Conservation (phyloP, 2,329 filamentous ascomycete species). For the Clarireedia sp. region DNA sequence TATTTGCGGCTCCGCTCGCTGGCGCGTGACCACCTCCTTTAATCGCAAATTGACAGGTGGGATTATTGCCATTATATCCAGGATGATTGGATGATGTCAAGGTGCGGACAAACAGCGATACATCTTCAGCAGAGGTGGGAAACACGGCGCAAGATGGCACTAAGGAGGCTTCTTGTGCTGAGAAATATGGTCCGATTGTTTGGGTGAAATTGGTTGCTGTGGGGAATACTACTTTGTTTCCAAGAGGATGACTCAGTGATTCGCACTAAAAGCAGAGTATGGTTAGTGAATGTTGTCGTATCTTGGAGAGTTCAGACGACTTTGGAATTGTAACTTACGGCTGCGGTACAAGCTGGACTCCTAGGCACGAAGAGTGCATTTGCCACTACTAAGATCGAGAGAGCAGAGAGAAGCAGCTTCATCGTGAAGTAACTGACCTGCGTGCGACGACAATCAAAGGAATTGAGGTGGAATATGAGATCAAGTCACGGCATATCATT, state of each 20-base stretch:
- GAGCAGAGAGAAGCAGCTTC: too few species aligned
- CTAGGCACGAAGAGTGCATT: too few species aligned
- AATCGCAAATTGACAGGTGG: neutral
- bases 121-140: neutral
- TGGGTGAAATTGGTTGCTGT: neutral
- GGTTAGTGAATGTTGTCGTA: neutral
- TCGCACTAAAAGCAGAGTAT: neutral
- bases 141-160: neutral
- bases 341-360: too few species aligned
- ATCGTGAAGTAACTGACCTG: too few species aligned
- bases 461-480: too few species aligned
- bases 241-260: neutral
- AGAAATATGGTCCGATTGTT: neutral
- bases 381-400: too few species aligned
- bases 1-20: neutral
- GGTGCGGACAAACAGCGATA: neutral
- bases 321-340: too few species aligned
- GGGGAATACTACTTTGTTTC: neutral
- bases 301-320: too few species aligned
- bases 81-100: neutral
- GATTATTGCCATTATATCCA: neutral
- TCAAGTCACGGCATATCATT: too few species aligned
- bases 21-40: neutral
- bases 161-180: neutral
- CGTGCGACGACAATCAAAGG: too few species aligned